These are phyloP conservation scores for Sporothrix curviconia DNA, from an alignment of 2,329 filamentous ascomycete genomes.

Conservation along the genomic window DNA sequence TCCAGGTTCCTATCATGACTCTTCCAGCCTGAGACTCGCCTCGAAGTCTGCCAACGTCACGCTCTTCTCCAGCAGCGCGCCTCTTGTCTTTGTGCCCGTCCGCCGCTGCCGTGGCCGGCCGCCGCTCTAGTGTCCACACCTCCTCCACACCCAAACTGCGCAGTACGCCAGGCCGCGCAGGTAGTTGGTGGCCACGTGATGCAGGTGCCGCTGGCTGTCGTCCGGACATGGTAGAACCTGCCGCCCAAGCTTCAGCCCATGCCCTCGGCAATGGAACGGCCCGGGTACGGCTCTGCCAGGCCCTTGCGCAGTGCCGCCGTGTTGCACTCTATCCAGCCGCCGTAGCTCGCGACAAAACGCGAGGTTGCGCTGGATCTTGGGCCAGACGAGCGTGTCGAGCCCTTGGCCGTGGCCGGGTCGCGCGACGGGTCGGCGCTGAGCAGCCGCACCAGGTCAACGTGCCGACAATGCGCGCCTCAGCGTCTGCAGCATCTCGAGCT, in stretches of 20 bases:
- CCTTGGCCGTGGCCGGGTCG: constrained; percentile 41
- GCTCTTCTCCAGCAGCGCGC: constrained; percentile 35
- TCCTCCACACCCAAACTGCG: constrained; percentile 55
- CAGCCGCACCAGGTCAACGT: constrained; percentile 87
- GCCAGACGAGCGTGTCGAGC: constrained; percentile 58
- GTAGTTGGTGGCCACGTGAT: constrained; percentile 90
- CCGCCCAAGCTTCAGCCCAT: constrained; percentile 69
- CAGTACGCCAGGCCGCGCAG: constrained; percentile 63
- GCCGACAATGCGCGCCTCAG: constrained; percentile 74
- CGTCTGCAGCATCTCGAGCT: constrained; percentile 69
- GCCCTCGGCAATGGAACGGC: constrained; percentile 66
- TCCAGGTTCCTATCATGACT: too few species aligned
- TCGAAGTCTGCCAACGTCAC: constrained; percentile 18
- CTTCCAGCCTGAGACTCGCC: constrained; percentile 12
- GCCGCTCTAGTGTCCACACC: constrained; percentile 51
- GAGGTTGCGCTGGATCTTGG: constrained; percentile 67
- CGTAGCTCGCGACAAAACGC: constrained; percentile 62
- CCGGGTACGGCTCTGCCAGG: constrained; percentile 83
- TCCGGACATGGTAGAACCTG: constrained; percentile 85
- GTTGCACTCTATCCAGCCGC: constrained; percentile 84
- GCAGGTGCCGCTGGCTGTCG: constrained; percentile 81
- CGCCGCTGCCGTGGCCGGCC: constrained; percentile 14
- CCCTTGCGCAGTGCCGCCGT: constrained; percentile 83
- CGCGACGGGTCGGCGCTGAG: constrained; percentile 63
- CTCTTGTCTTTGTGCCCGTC: constrained; percentile 19